Evolutionary conservation across 2,329 filamentous ascomycete genomes (phyloP).

Genomic region (Penicillium expansum): DNA sequence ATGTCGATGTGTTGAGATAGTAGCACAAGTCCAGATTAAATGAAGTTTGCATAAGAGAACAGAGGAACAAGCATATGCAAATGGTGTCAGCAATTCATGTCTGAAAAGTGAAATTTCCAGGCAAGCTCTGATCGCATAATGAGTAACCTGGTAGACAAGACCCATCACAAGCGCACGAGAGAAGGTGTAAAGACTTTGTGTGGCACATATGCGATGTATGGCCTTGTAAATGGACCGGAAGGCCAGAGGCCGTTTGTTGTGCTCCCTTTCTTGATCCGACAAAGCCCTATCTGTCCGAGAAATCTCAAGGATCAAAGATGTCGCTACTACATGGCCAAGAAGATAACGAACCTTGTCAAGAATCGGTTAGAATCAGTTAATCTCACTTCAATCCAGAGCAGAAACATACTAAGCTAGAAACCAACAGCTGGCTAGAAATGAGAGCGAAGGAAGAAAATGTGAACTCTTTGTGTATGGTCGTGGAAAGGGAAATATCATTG

Average conservation of each 20-base stretch:
- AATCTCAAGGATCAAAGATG: neutral
- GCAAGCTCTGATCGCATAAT: neutral
- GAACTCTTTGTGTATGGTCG: neutral
- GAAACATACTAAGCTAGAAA: neutral
- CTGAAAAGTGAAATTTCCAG: neutral
- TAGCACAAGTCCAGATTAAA: neutral
- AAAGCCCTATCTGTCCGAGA: neutral
- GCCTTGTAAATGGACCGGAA: neutral
- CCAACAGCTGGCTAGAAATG: neutral
- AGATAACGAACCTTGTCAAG: neutral
- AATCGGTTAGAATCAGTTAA: neutral
- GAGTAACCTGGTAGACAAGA: neutral
- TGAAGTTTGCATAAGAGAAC: neutral
- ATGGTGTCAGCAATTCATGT: neutral
- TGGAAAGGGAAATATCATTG: neutral
- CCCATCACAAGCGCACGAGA: neutral
- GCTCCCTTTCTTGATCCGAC: neutral
- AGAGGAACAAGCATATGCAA: neutral
- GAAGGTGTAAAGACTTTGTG: neutral
- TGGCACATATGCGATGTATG: neutral
- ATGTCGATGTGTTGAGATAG: neutral
- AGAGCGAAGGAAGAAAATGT: neutral
- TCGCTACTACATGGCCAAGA: neutral
- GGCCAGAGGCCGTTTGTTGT: neutral
- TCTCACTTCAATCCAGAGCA: neutral